These are phyloP conservation scores for Trichophyton simii DNA, from an alignment of 2,329 filamentous ascomycete genomes.

Conservation along the genomic window DNA sequence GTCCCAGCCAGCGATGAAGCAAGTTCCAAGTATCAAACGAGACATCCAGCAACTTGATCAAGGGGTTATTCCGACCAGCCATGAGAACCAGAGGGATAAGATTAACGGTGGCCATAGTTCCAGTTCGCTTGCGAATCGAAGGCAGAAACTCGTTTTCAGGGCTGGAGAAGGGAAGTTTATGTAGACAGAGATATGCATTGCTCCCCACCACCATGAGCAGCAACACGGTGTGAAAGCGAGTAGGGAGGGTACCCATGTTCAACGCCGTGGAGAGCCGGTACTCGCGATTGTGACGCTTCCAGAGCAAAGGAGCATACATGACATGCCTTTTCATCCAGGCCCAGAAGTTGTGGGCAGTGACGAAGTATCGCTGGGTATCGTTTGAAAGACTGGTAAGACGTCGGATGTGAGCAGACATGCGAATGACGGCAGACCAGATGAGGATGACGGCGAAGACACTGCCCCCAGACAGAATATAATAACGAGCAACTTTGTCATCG, in stretches of 20 bases:
- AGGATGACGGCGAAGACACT: slow-evolving; percentile 51
- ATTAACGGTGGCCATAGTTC: slow-evolving; percentile 26
- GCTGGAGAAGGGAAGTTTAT: slow-evolving; percentile 27
- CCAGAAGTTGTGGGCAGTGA: slow-evolving; percentile 43
- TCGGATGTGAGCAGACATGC: slow-evolving; percentile 55
- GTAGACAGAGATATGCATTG: slow-evolving; percentile 40
- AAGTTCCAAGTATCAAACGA: slow-evolving; percentile 35
- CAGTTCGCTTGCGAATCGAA: slow-evolving; percentile 33
- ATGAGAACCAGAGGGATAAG: slow-evolving; percentile 28
- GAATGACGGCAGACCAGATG: slow-evolving; percentile 52
- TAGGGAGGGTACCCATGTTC: slow-evolving; percentile 36
- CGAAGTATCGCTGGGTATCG: slow-evolving; percentile 69
- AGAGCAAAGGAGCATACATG: slow-evolving; percentile 36
- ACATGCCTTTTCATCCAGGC: slow-evolving; percentile 59
- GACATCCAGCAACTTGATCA: slow-evolving; percentile 25
- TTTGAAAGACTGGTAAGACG: slow-evolving; percentile 64
- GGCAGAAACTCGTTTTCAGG: slow-evolving; percentile 25
- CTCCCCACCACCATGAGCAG: slow-evolving; percentile 30
- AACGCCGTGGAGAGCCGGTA: slow-evolving; percentile 32
- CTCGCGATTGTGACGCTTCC: slow-evolving; percentile 34
- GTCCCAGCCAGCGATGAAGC: slow-evolving; percentile 63
- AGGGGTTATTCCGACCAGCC: slow-evolving; percentile 28
- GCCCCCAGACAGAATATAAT: slow-evolving; percentile 52
- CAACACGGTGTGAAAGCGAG: slow-evolving; percentile 34
- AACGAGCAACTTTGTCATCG: slow-evolving; percentile 47